These are phyloP conservation scores for Penicillium simplicissimum DNA, from an alignment of 495 filamentous ascomycete species.

Conservation along the genomic window DNA sequence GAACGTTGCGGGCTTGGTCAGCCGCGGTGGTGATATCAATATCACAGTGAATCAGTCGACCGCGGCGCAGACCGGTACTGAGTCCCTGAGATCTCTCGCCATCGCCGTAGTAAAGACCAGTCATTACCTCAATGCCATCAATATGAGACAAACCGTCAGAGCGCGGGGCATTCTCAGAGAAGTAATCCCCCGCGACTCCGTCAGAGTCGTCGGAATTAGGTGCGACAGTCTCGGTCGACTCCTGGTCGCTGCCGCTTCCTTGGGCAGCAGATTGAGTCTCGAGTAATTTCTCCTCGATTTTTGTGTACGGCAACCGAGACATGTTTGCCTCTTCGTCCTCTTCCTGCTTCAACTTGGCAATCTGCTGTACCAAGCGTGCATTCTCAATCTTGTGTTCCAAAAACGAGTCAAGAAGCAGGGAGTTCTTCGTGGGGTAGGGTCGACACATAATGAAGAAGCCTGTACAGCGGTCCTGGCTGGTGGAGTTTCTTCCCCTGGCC, in stretches of 20 bases:
- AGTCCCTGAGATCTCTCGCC: slow-evolving; percentile 89
- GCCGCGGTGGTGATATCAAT: slow-evolving; percentile 85
- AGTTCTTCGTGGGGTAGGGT: slow-evolving; percentile 87
- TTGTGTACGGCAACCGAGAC: slow-evolving; percentile 14
- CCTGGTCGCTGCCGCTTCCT: slow-evolving; percentile 29
- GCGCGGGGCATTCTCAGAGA: slow-evolving; percentile 73
- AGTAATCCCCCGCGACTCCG: slow-evolving; percentile 68
- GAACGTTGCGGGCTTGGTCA: slow-evolving; percentile 44
- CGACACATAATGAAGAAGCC: slow-evolving; percentile 94
- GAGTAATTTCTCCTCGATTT: slow-evolving; percentile 5
- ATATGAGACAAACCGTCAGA: slow-evolving; percentile 75
- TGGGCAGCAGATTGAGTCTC: slow-evolving; percentile 10
- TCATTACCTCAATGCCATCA: slow-evolving; percentile 92
- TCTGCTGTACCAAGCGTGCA: slow-evolving; percentile 78
- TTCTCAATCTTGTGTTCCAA: slow-evolving; percentile 98
- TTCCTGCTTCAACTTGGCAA: slow-evolving; percentile 81
- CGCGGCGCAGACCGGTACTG: slow-evolving; percentile 78
- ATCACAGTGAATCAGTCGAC: slow-evolving; percentile 80
- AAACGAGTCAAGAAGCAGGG: slow-evolving; percentile 84
- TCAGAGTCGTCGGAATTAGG: slow-evolving; percentile 74
- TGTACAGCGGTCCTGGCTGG: slow-evolving; percentile 69
- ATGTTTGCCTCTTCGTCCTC: slow-evolving; percentile 74
- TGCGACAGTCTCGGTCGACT: slow-evolving; percentile 49
- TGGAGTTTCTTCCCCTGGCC: slow-evolving; percentile 46
- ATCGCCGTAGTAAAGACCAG: slow-evolving; percentile 82